Conservation (phyloP, 768 basidiomycete species). For the Macrolepiota albuminosa region DNA sequence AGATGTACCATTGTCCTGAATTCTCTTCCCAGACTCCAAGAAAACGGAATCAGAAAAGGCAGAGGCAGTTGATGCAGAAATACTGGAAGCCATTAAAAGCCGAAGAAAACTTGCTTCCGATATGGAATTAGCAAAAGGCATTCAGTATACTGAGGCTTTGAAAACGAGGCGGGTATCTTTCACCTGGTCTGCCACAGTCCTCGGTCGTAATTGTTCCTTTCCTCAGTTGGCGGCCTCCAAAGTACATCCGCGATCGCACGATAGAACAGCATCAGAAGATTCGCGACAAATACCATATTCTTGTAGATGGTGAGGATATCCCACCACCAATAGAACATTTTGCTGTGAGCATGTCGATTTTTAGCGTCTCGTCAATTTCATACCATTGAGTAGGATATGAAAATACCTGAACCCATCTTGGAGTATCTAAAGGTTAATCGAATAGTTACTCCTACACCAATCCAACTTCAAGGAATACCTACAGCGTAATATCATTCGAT, state of each 20-base stretch:
- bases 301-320: slow-evolving; percentile 90
- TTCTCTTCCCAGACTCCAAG: slow-evolving; percentile 54
- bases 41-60: slow-evolving; percentile 85
- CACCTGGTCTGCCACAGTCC: background rate
- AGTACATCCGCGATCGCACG: slow-evolving; percentile 68
- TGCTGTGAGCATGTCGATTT: slow-evolving; percentile 37
- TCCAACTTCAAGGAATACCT: slow-evolving; percentile 95
- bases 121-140: slow-evolving; percentile 89
- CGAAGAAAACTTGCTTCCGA: slow-evolving; percentile 90
- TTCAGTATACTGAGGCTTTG: slow-evolving; percentile 83
- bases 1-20: background rate
- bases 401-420: slow-evolving; percentile 85
- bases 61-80: slow-evolving; percentile 86
- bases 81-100: slow-evolving; percentile 87
- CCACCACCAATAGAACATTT: slow-evolving; percentile 94
- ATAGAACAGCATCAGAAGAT: slow-evolving; percentile 67
- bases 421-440: slow-evolving; percentile 81
- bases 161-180: slow-evolving; percentile 57
- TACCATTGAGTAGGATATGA: slow-evolving; percentile 75
- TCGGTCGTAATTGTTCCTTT: background rate
- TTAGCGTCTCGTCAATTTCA: slow-evolving; percentile 6
- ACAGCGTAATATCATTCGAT: slow-evolving; percentile 56
- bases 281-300: slow-evolving; percentile 89
- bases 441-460: slow-evolving; percentile 87
- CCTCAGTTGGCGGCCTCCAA: slow-evolving; percentile 82